Evolutionary conservation across 148 eudicot species (phyloP).

Genomic region (Talinum fruticosum): DNA sequence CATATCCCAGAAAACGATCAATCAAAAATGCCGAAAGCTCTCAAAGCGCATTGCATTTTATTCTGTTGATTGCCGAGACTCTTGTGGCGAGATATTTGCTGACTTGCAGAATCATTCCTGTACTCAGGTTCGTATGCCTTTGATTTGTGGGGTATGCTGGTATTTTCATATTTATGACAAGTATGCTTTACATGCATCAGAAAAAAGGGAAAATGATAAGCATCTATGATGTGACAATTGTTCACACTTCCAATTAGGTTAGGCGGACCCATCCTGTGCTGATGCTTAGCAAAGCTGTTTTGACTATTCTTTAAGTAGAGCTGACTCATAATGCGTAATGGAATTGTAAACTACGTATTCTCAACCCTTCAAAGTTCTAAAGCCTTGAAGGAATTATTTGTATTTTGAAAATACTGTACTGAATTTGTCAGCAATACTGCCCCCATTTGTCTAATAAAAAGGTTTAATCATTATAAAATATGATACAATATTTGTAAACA

Average conservation of each 20-base stretch:
- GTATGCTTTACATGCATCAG: not conserved
- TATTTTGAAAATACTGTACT: not conserved
- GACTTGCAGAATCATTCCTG: conserved; percentile 74
- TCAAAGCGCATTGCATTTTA: conserved; percentile 83
- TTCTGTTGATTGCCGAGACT: conserved; percentile 80
- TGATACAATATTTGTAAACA: not conserved
- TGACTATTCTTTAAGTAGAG: not conserved
- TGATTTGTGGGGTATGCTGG: not conserved
- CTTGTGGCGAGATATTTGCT: conserved; percentile 94
- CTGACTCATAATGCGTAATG: not conserved
- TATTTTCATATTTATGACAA: not conserved
- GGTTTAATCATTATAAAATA: not conserved
- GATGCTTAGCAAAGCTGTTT: not conserved
- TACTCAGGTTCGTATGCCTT: conserved; percentile 49
- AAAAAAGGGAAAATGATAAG: too few species aligned
- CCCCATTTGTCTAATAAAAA: not conserved
- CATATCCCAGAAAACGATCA: conserved; percentile 54
- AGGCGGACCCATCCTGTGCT: not conserved
- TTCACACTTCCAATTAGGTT: not conserved
- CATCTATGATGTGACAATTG: not conserved
- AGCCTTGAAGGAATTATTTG: not conserved
- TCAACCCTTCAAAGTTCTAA: not conserved
- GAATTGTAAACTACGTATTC: not conserved
- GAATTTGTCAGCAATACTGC: not conserved
- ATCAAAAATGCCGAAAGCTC: conserved; percentile 77